phyloP scores from a whole-genome alignment of 371 early-diverging fungal genomes.

The Choanephora cucurbitarum region DNA sequence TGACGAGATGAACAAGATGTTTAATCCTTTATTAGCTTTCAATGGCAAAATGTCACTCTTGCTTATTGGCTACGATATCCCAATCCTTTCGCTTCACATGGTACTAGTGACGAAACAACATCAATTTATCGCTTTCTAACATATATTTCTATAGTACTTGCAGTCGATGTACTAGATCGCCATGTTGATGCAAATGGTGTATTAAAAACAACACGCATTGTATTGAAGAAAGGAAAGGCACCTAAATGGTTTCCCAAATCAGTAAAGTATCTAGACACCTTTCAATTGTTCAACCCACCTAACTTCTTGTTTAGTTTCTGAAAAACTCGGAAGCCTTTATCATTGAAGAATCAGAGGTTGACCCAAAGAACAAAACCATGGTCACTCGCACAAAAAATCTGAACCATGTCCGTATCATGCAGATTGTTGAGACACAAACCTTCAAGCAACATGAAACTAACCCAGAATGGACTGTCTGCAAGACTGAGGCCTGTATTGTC shows the following conservation, averaged over 20 bases:
- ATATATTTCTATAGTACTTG: constrained; percentile 54
- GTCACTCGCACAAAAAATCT: constrained; percentile 85
- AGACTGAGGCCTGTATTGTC: constrained; percentile 83
- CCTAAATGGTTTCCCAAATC: constrained; percentile 85
- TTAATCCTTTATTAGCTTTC: constrained; percentile 50
- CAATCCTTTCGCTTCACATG: constrained; percentile 97
- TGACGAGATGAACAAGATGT: neutral
- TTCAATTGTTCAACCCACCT: neutral
- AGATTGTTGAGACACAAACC: constrained; percentile 89
- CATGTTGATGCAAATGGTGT: constrained; percentile 81
- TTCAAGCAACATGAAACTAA: constrained; percentile 60
- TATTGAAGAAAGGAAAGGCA: constrained; percentile 83
- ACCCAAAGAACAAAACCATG: constrained; percentile 78
- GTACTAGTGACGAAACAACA: constrained; percentile 22
- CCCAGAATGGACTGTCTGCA: constrained; percentile 70
- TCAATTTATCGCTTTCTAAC: neutral
- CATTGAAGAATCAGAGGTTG: constrained; percentile 85
- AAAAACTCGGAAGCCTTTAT: constrained; percentile 78
- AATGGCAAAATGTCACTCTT: constrained; percentile 84
- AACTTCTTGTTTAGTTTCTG: constrained; percentile 58
- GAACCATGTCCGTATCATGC: constrained; percentile 89
- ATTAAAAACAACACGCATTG: constrained; percentile 84
- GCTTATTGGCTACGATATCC: constrained; percentile 96
- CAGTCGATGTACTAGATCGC: constrained; percentile 89
- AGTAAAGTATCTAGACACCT: neutral